phyloP scores from a whole-genome alignment of 2,329 filamentous ascomycete species.

The Hymenoscyphus scutula region DNA sequence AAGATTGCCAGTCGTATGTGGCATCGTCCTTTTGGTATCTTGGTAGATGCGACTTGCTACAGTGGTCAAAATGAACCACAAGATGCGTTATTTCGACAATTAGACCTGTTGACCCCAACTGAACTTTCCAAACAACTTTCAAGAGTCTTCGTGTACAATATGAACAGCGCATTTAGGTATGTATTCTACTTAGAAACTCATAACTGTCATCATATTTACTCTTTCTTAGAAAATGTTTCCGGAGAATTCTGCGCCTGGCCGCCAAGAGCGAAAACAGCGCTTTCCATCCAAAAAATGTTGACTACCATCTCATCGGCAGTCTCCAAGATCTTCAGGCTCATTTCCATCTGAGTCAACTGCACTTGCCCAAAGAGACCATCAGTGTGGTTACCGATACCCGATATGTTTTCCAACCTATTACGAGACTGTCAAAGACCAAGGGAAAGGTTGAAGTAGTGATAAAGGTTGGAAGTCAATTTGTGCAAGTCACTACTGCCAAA shows the following conservation, averaged over 20 bases:
- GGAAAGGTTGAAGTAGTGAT: conserved; percentile 69
- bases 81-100: conserved; percentile 62
- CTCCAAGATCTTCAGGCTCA: conserved; percentile 63
- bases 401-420: conserved; percentile 64
- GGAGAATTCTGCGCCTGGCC: conserved; percentile 59
- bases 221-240: conserved; percentile 56
- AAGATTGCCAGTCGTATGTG: conserved; percentile 68
- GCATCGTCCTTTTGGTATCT: conserved; percentile 65
- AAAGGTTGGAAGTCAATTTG: conserved; percentile 67
- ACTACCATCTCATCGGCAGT: conserved; percentile 64
- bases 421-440: conserved; percentile 63
- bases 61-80: conserved; percentile 64
- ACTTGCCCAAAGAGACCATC: conserved; percentile 68
- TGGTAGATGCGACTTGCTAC: conserved; percentile 70
- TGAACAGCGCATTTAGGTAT: conserved; percentile 68
- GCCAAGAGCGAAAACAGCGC: conserved; percentile 58
- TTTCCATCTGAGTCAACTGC: conserved; percentile 64
- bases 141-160: conserved; percentile 68
- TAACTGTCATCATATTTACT: background rate
- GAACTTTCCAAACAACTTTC: conserved; percentile 59
- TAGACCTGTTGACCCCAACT: conserved; percentile 60
- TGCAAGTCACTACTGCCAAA: conserved; percentile 66
- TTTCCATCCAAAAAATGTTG: conserved; percentile 63
- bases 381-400: conserved; percentile 65
- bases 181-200: conserved; percentile 38